Base-by-base conservation (phyloP, 257 asterid species). In the Solanum microdontum region DNA sequence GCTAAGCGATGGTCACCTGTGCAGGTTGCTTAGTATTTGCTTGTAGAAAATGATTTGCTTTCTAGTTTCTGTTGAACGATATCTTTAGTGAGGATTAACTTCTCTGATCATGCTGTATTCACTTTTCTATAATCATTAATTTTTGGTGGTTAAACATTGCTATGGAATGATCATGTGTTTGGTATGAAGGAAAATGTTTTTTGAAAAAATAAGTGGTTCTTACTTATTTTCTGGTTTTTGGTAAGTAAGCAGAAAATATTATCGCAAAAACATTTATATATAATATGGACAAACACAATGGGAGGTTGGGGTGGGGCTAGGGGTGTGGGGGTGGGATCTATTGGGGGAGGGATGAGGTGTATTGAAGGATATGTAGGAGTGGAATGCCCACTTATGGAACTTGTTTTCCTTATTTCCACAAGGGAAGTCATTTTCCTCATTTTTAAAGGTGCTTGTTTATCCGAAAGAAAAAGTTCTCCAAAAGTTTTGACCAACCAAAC, bases 1-100 rank as follows among this genome's bases (percentile, higher is more conserved):
- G 97, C 92, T 83, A 97, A 95, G 88, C 95, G 99, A 89, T 97
- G 99, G 99, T 95, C 99, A 30, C 99, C 99, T 60, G 87, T 93
- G 92, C 99, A 97, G 99, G 99, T 97, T 90, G 88, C 73, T 76
- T 77, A 55, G 26, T 87, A 55, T 72, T 28, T 58, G 60, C 86
- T 55, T 83, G 88, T 88, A n/a, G 82, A 83, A 76, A 88, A 32
- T 83, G 40, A 83, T 87, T 79, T 75, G 66, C 64, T 51, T 58
- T 62, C 75, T 76, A 68, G 73, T 43, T 58, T 74, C n/a, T 55
- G 26, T 85, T 19, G 75, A 73, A 60, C 23, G 23, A 33, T 74
- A 13, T 64, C 17, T 79, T 21, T 36, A 17, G 62, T 68, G 86
- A 69, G 55, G 82, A 74, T 74, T 34, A 69, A 84, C 32, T 48